A percentile compares a stretch with the other conserved stretches of the same genome.
Evolutionary conservation across 2,329 filamentous ascomycete species (phyloP).

Genomic region (Teratosphaeria pseudoeucalypti): DNA sequence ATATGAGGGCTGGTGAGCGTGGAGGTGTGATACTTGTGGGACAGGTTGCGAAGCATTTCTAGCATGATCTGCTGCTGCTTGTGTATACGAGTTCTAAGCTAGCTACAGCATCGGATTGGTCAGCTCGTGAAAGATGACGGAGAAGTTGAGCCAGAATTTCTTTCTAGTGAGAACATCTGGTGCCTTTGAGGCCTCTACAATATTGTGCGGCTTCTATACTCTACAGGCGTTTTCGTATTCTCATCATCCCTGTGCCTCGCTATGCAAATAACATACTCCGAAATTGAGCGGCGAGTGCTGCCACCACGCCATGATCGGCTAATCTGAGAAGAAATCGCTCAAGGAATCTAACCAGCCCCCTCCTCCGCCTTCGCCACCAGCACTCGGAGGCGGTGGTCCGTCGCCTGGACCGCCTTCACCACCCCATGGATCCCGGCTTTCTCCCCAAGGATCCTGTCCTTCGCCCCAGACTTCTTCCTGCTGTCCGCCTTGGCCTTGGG

Average conservation of each 20-base stretch:
- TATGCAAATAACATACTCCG: background rate
- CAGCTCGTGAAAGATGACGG: no score
- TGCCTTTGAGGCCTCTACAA: background rate
- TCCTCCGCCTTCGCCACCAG: slow-evolving; percentile 21
- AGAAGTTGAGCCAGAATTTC: no score
- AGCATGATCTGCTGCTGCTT: no score
- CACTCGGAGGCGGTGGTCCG: slow-evolving; percentile 20
- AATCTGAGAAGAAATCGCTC: slow-evolving; percentile 12
- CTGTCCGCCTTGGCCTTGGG: background rate
- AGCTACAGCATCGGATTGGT: no score
- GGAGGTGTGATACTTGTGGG: no score
- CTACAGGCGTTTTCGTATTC: background rate
- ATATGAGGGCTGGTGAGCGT: no score
- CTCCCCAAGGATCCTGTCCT: slow-evolving; percentile 4
- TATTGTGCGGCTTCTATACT: background rate
- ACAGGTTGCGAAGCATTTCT: no score
- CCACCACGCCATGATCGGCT: background rate
- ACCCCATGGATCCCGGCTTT: slow-evolving; percentile 22
- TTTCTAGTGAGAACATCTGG: background rate
- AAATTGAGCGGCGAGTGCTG: background rate
- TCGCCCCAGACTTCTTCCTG: slow-evolving; percentile 6
- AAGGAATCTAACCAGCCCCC: slow-evolving; percentile 16
- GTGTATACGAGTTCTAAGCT: no score
- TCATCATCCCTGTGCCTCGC: background rate
- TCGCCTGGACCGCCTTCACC: slow-evolving; percentile 26